These are phyloP conservation scores for Pyrrhoderma noxium DNA, from an alignment of 1,284 basidiomycete genomes.

Conservation along the genomic window DNA sequence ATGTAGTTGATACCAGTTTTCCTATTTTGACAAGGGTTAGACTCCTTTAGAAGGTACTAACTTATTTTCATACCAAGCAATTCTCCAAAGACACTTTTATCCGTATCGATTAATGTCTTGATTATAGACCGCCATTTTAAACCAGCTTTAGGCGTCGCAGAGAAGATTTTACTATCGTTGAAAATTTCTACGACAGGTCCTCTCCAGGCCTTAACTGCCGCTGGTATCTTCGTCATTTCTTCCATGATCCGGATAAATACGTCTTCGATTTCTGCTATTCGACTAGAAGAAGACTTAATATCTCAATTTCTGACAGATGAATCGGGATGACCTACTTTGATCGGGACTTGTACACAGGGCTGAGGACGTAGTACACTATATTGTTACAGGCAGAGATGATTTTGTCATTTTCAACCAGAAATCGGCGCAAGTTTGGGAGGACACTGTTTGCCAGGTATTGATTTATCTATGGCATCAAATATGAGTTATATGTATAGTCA, in stretches of 20 bases:
- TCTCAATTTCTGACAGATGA: slow-evolving; percentile 11
- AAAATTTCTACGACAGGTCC: slow-evolving; percentile 75
- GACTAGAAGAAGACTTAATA: slow-evolving; percentile 23
- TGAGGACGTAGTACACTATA: slow-evolving; percentile 81
- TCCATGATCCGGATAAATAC: slow-evolving; percentile 61
- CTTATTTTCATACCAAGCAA: slow-evolving; percentile 55
- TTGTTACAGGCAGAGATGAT: slow-evolving; percentile 72
- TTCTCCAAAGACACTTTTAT: slow-evolving; percentile 84
- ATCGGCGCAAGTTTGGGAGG: slow-evolving; percentile 72
- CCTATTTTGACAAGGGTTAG: slow-evolving; percentile 33
- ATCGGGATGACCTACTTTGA: slow-evolving; percentile 41
- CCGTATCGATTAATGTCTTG: slow-evolving; percentile 74
- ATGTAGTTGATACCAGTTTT: slow-evolving; percentile 79
- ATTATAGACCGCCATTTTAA: slow-evolving; percentile 75
- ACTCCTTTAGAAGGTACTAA: slow-evolving; percentile 1
- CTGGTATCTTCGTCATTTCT: slow-evolving; percentile 75
- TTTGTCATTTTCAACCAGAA: slow-evolving; percentile 84
- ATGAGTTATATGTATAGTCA: slow-evolving; percentile 10
- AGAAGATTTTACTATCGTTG: slow-evolving; percentile 85
- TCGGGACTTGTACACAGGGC: slow-evolving; percentile 72
- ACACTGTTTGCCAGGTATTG: slow-evolving; percentile 65
- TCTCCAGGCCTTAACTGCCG: slow-evolving; percentile 82
- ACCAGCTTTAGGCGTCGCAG: slow-evolving; percentile 50
- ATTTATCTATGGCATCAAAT: slow-evolving; percentile 51
- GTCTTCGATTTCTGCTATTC: slow-evolving; percentile 66